Conservation (phyloP, 2,329 filamentous ascomycete species). For the Botrytis pseudocinerea region DNA sequence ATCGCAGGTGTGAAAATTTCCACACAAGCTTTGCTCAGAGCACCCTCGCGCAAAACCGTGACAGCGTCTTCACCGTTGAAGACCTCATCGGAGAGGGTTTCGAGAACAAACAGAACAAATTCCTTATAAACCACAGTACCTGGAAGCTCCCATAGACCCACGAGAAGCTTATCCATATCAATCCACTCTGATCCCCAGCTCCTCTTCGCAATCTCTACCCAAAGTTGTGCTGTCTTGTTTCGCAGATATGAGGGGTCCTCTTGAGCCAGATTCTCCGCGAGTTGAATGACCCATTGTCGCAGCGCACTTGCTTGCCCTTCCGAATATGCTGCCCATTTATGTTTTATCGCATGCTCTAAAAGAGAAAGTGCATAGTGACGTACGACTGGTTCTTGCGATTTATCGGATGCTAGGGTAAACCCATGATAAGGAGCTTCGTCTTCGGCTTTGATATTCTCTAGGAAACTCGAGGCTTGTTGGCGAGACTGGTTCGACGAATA, state of each 20-base stretch:
- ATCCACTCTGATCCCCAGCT: slow-evolving; percentile 92
- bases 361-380: slow-evolving; percentile 93
- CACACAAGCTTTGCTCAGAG: slow-evolving; percentile 84
- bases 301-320: slow-evolving; percentile 67
- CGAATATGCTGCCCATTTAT: slow-evolving; percentile 76
- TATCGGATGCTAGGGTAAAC: slow-evolving; percentile 76
- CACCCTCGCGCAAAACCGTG: slow-evolving; percentile 77
- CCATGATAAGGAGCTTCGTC: slow-evolving; percentile 81
- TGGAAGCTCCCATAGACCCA: slow-evolving; percentile 76
- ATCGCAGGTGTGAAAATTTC: slow-evolving; percentile 85
- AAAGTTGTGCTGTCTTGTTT: slow-evolving; percentile 92
- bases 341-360: slow-evolving; percentile 84
- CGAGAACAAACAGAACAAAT: slow-evolving; percentile 83
- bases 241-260: slow-evolving; percentile 80
- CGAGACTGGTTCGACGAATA: slow-evolving; percentile 79
- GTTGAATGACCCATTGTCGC: slow-evolving; percentile 73
- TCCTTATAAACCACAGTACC: slow-evolving; percentile 70
- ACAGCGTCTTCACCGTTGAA: slow-evolving; percentile 89
- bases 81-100: slow-evolving; percentile 90
- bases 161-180: slow-evolving; percentile 85
- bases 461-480: slow-evolving; percentile 77
- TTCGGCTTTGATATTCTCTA: slow-evolving; percentile 81
- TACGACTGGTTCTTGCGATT: slow-evolving; percentile 73
- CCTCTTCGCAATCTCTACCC: slow-evolving; percentile 92
- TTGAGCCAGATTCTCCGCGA: slow-evolving; percentile 69